phyloP scores from a whole-genome alignment of 257 asterid genomes.

The Thymus quinquecostatus region DNA sequence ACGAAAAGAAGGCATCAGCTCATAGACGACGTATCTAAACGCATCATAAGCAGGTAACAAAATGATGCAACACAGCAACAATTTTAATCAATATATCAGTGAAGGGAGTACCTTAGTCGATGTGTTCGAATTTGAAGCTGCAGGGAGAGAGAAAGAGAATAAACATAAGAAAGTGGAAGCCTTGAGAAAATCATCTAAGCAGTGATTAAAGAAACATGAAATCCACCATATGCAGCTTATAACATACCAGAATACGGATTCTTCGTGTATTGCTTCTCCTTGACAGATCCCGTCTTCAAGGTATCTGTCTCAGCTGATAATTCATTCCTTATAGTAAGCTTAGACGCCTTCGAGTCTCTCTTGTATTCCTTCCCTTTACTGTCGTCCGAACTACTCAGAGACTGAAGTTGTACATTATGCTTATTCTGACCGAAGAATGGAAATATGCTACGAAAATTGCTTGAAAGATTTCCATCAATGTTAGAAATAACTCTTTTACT shows the following conservation, averaged over 20 bases:
- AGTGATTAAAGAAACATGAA: neutral
- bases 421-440: conserved; percentile 37
- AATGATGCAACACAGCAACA: conserved; percentile 1
- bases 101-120: conserved; percentile 52
- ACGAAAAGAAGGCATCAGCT: too few species aligned
- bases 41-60: neutral
- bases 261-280: conserved; percentile 32
- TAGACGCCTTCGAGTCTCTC: conserved; percentile 33
- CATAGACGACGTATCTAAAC: too few species aligned
- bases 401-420: conserved; percentile 38
- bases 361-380: conserved; percentile 39
- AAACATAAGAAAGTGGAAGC: conserved; percentile 25
- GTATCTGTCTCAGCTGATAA: conserved; percentile 63
- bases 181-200: neutral
- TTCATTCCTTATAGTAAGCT: conserved; percentile 43
- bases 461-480: conserved; percentile 32
- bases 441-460: conserved; percentile 28
- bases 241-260: conserved; percentile 42
- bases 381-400: conserved; percentile 38
- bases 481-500: conserved; percentile 27
- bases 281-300: conserved; percentile 47
- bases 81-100: neutral
- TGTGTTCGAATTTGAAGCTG: conserved; percentile 53
- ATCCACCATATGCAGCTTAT: neutral
- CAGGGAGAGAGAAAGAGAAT: conserved; percentile 34